These are phyloP conservation scores for Cylindrotheca closterium DNA, from an alignment of 108 stramenopile genomes.

Conservation along the genomic window DNA sequence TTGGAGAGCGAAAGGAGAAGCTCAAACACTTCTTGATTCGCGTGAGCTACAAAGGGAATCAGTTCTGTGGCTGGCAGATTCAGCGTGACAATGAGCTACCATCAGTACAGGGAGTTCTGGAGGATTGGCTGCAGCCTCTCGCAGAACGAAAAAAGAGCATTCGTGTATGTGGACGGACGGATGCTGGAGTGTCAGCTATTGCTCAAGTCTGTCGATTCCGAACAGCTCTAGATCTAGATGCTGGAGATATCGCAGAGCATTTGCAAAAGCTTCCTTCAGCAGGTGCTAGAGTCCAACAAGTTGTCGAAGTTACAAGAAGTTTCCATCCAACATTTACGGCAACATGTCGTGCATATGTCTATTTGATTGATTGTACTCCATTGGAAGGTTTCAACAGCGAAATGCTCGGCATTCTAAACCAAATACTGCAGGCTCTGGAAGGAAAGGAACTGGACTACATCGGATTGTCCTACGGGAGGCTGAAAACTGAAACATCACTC, in stretches of 20 bases:
- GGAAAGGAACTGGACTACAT: constrained; percentile 57
- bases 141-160: constrained; percentile 34
- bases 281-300: background rate
- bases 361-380: constrained; percentile 45
- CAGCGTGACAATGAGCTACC: constrained; percentile 54
- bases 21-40: constrained; percentile 51
- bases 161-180: constrained; percentile 75
- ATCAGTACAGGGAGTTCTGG: constrained; percentile 68
- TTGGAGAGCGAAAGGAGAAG: constrained; percentile 15
- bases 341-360: constrained; percentile 66
- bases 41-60: constrained; percentile 62
- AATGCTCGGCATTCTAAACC: constrained; percentile 25
- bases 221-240: constrained; percentile 24
- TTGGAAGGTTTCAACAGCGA: background rate
- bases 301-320: constrained; percentile 11
- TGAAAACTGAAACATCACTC: constrained; percentile 60
- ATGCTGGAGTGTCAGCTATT: constrained; percentile 72
- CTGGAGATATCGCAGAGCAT: constrained; percentile 5
- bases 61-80: constrained; percentile 84
- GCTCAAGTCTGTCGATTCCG: constrained; percentile 74
- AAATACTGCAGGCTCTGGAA: constrained; percentile 48
- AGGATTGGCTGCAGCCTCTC: constrained; percentile 49
- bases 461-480: constrained; percentile 67
- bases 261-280: background rate
- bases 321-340: constrained; percentile 82